phyloP scores from a whole-genome alignment of 1,284 basidiomycete genomes.

The Fomitiporia mediterranea region DNA sequence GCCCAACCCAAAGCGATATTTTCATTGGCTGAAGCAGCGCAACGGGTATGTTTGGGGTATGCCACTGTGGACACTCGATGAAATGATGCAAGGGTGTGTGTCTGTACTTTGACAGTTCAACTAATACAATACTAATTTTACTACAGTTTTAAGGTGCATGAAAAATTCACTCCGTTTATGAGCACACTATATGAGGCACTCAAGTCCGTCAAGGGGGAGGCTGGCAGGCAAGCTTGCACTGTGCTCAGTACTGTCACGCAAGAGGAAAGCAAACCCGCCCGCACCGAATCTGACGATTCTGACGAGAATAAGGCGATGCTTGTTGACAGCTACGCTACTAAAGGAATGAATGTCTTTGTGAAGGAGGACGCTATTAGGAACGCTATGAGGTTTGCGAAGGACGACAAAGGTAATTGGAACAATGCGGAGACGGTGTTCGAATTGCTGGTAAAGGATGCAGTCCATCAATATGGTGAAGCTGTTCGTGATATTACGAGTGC shows the following conservation, averaged over 20 bases:
- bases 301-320: too few species aligned
- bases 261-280: too few species aligned
- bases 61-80: background rate
- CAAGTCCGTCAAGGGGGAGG: too few species aligned
- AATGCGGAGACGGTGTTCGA: background rate
- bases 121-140: background rate
- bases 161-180: too few species aligned
- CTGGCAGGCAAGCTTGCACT: too few species aligned
- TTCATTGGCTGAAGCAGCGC: background rate
- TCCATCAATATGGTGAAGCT: background rate
- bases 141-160: background rate
- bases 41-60: background rate
- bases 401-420: background rate
- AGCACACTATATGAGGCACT: too few species aligned
- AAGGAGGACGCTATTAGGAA: background rate
- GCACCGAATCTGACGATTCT: too few species aligned
- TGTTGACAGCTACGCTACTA: background rate
- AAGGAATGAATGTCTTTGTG: background rate
- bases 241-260: too few species aligned
- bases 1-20: background rate
- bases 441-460: background rate
- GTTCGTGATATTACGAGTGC: background rate
- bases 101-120: background rate
- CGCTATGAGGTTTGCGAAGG: background rate
- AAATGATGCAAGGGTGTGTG: background rate